Base-by-base conservation (phyloP, 176 grass and related monocot species). In the Avena insularis region DNA sequence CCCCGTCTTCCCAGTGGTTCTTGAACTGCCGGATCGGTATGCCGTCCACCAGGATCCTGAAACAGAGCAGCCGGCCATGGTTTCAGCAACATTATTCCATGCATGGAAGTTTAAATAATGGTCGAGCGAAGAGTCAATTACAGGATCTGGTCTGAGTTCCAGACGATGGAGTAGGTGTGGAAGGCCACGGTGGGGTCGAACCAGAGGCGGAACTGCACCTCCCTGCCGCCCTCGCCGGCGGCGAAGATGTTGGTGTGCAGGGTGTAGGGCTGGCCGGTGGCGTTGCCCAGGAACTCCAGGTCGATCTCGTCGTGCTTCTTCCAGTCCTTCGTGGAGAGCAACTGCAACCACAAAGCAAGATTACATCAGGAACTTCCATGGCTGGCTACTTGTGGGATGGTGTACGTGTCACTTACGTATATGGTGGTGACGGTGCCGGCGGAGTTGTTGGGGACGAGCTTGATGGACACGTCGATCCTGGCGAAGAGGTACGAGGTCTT, bases 131-230 rank as follows among this genome's bases (percentile, higher is more conserved):
- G 40, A 29, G 6, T 43, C 7, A 43, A 6, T 43, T 85, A 97
- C 95, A 97, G 79, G 85, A 97, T 90, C 70, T 93, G 68, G 0
- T 93, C 85, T 56, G 77, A 81, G 55, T 86, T 97, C 95, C 95
- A 97, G 63, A 97, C 4, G 76, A 97, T 91, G 83, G 95, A 91
- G 54, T 97, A 97, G 48, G 84, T 91, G 72, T 97, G 95, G 71
- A 93, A 94, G 35, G 90, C 90, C 1, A 60, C 36, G 0, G 92
- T 91, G 10, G 95, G 95, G 12, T 97, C 93, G 62, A 95, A 95
- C 93, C 93, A 95, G 29, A 95, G 93, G 12, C 72, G 76, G 83
- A 86, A 91, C 72, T 92, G 86, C 46, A 89, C 74, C 89, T 95
- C 93, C 78, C 93, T 90, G 85, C 91, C 81, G 4, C 90, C 93